phyloP scores from a whole-genome alignment of 768 basidiomycete species.

The Suillus brevipes region DNA sequence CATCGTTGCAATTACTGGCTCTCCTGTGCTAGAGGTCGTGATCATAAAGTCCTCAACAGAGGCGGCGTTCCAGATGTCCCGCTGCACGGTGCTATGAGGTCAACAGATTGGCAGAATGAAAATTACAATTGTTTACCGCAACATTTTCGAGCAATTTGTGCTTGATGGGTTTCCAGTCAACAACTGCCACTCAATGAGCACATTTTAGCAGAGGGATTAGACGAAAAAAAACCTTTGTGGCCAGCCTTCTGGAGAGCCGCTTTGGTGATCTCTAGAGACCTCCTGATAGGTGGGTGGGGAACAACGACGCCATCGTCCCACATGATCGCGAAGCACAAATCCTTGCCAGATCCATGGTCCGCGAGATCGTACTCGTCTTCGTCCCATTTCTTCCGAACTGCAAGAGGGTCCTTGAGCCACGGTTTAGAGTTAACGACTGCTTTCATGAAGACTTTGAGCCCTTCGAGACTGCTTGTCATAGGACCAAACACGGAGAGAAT shows the following conservation, averaged over 20 bases:
- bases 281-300: conserved; percentile 64
- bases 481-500: conserved; percentile 76
- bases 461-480: conserved; percentile 54
- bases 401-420: conserved; percentile 67
- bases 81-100: conserved; percentile 26
- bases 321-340: conserved; percentile 59
- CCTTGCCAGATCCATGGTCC: conserved; percentile 56
- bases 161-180: conserved; percentile 65
- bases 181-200: conserved; percentile 41
- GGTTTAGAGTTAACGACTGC: conserved; percentile 59
- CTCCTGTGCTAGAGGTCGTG: conserved; percentile 42
- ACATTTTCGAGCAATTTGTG: conserved; percentile 46
- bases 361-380: conserved; percentile 57
- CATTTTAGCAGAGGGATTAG: background rate
- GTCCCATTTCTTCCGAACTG: conserved; percentile 58
- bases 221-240: conserved; percentile 52
- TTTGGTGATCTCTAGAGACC: conserved; percentile 59
- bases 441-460: conserved; percentile 67
- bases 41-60: conserved; percentile 46
- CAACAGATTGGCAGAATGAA: background rate
- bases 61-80: conserved; percentile 47
- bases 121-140: conserved; percentile 38
- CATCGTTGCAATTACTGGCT: conserved; percentile 58
- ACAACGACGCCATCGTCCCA: conserved; percentile 63
- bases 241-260: conserved; percentile 59